These are phyloP conservation scores for Ceratocystis eucalypticola DNA, from an alignment of 2,329 filamentous ascomycete species.

Conservation along the genomic window DNA sequence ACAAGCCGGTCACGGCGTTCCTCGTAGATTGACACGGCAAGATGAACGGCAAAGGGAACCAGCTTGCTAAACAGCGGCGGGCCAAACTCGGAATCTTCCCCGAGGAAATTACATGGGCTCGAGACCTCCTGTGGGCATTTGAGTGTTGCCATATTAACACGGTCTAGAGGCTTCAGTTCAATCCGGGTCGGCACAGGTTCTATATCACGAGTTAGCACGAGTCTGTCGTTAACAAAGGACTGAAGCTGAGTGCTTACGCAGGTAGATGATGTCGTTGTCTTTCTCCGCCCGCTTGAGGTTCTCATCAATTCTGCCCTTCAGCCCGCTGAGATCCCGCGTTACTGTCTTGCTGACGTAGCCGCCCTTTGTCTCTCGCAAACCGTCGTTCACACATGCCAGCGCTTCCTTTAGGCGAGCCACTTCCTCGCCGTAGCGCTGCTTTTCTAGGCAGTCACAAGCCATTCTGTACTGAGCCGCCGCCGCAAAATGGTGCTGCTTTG, in stretches of 20 bases:
- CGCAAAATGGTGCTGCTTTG: slow-evolving; percentile 94
- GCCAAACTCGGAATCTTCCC: slow-evolving; percentile 68
- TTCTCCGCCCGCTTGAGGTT: slow-evolving; percentile 86
- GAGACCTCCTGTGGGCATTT: slow-evolving; percentile 70
- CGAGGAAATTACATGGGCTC: slow-evolving; percentile 65
- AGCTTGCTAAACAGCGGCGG: slow-evolving; percentile 77
- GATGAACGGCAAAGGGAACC: slow-evolving; percentile 88
- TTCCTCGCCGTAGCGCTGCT: slow-evolving; percentile 89
- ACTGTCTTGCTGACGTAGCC: slow-evolving; percentile 70
- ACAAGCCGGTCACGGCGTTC: slow-evolving; percentile 82
- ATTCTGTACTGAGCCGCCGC: slow-evolving; percentile 88
- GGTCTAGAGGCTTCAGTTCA: slow-evolving; percentile 71
- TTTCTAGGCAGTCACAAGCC: slow-evolving; percentile 82
- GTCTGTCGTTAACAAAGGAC: not conserved
- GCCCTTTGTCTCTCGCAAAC: slow-evolving; percentile 62
- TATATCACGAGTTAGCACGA: slow-evolving; percentile 26
- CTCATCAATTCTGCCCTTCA: slow-evolving; percentile 72
- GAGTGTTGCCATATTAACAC: slow-evolving; percentile 75
- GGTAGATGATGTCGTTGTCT: slow-evolving; percentile 92
- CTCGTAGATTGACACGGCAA: slow-evolving; percentile 89
- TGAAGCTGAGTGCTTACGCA: slow-evolving; percentile 38
- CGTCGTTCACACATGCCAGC: slow-evolving; percentile 69
- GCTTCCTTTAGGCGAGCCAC: slow-evolving; percentile 75
- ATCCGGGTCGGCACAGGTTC: slow-evolving; percentile 74
- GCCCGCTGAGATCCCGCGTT: slow-evolving; percentile 62